Evolutionary conservation across 2,329 filamentous ascomycete species (phyloP).

Genomic region (Rhexocercosporidium sp.): DNA sequence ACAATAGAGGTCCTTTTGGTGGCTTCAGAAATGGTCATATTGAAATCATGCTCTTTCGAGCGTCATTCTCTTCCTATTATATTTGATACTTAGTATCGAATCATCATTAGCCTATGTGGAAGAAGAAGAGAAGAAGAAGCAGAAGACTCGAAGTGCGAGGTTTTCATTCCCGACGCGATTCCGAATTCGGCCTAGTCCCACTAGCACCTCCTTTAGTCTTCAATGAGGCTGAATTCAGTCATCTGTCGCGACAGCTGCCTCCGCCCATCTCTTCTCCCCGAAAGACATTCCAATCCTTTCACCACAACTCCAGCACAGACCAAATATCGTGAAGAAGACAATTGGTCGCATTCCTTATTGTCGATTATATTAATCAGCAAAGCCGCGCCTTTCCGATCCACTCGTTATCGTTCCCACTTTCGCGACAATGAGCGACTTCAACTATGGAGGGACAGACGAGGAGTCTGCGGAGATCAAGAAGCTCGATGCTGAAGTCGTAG

Average conservation of each 20-base stretch:
- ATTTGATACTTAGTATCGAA: constrained; percentile 54
- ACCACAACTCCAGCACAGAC: background rate
- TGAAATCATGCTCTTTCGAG: constrained; percentile 60
- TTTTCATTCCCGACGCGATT: constrained; percentile 3
- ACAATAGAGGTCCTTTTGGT: constrained; percentile 8
- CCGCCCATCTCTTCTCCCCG: constrained; percentile 1
- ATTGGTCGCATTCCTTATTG: background rate
- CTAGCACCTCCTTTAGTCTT: background rate
- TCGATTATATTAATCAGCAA: background rate
- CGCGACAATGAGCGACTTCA: constrained; percentile 70
- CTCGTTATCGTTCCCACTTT: constrained; percentile 9
- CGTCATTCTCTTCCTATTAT: constrained; percentile 76
- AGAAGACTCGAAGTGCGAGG: background rate
- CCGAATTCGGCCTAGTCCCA: background rate
- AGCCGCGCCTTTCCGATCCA: background rate
- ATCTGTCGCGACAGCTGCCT: constrained; percentile 2
- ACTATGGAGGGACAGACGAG: constrained; percentile 76
- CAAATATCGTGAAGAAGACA: background rate
- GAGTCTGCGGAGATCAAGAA: constrained; percentile 84
- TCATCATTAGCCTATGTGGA: constrained; percentile 60
- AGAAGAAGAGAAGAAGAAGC: background rate
- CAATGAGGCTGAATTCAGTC: constrained; percentile 25
- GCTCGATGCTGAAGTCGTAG: constrained; percentile 77
- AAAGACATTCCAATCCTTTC: background rate
- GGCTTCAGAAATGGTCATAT: constrained; percentile 64